Evolutionary conservation across 2,329 filamentous ascomycete genomes (phyloP).

Genomic region (Aspergillus sp.): DNA sequence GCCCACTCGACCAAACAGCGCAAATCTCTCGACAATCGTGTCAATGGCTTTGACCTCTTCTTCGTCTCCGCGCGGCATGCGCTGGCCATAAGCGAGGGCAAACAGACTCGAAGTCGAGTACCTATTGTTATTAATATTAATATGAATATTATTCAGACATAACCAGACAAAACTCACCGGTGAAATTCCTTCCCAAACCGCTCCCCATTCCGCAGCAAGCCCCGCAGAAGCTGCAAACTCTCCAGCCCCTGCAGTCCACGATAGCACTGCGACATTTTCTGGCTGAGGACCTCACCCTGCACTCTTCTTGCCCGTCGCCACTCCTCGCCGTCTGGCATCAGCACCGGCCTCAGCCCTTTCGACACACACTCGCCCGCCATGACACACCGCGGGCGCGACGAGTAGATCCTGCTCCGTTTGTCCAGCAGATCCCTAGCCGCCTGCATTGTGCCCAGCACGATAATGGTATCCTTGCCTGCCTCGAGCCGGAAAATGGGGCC

Average conservation of each 20-base stretch:
- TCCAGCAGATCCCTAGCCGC: constrained; percentile 52
- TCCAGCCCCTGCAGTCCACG: constrained; percentile 44
- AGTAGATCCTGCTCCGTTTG: constrained; percentile 49
- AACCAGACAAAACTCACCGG: no score
- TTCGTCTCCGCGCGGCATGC: no score
- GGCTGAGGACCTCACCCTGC: constrained; percentile 29
- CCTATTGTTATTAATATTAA: no score
- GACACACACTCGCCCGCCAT: constrained; percentile 46
- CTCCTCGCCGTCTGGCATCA: constrained; percentile 39
- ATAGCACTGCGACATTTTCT: constrained; percentile 30
- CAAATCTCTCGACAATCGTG: no score
- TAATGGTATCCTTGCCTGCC: constrained; percentile 25
- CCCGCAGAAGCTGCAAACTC: constrained; percentile 40
- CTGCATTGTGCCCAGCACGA: constrained; percentile 46
- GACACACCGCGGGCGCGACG: constrained; percentile 47
- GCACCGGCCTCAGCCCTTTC: constrained; percentile 35
- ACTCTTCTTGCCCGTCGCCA: constrained; percentile 37
- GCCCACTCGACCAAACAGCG: no score
- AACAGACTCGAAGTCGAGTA: constrained; percentile 47
- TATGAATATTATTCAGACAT: no score
- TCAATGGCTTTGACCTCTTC: no score
- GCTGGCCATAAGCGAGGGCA: constrained; percentile 47
- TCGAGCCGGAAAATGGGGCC: constrained; percentile 28
- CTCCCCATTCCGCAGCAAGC: constrained; percentile 35
- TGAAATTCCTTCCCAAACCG: constrained; percentile 45